Evolutionary conservation across 1,284 basidiomycete species (phyloP).

Genomic region (Trametes pubescens): DNA sequence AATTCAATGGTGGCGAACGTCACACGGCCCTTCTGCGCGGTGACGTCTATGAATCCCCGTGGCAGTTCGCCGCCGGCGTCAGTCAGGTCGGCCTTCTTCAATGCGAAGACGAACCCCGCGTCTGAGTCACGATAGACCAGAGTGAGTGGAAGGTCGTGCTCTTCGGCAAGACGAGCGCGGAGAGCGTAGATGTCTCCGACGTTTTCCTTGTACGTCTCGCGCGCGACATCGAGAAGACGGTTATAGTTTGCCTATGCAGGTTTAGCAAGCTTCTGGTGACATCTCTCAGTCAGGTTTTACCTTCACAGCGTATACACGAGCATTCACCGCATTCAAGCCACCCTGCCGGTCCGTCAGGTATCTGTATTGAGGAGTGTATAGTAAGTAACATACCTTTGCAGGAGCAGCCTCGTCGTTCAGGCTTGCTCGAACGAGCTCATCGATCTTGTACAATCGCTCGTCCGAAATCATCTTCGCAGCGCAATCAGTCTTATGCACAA

Average conservation of each 20-base stretch:
- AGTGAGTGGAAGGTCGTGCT: constrained; percentile 68
- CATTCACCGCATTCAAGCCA: constrained; percentile 73
- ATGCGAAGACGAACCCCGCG: constrained; percentile 72
- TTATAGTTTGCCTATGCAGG: constrained; percentile 72
- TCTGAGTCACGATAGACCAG: constrained; percentile 75
- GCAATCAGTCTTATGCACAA: too few relatives aligned
- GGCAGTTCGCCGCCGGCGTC: constrained; percentile 60
- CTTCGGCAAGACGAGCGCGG: constrained; percentile 62
- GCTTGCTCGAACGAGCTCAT: constrained; percentile 61
- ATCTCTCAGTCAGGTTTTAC: constrained; percentile 42
- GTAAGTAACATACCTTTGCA: constrained; percentile 58
- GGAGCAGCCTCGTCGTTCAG: constrained; percentile 76
- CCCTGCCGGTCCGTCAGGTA: constrained; percentile 49
- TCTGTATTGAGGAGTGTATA: constrained; percentile 4
- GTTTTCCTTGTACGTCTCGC: constrained; percentile 93
- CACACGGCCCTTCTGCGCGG: constrained; percentile 73
- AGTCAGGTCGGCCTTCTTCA: constrained; percentile 70
- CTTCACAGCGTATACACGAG: constrained; percentile 86
- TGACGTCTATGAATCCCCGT: constrained; percentile 73
- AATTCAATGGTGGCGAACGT: constrained; percentile 84
- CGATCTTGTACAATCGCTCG: constrained; percentile 69
- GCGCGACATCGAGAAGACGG: constrained; percentile 88
- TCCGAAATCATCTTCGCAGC: constrained; percentile 72
- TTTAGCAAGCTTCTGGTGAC: background rate
- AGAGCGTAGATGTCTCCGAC: constrained; percentile 83